Evolutionary conservation across 192 early-diverging fungal species (phyloP).

Genomic region (Podila verticillata): DNA sequence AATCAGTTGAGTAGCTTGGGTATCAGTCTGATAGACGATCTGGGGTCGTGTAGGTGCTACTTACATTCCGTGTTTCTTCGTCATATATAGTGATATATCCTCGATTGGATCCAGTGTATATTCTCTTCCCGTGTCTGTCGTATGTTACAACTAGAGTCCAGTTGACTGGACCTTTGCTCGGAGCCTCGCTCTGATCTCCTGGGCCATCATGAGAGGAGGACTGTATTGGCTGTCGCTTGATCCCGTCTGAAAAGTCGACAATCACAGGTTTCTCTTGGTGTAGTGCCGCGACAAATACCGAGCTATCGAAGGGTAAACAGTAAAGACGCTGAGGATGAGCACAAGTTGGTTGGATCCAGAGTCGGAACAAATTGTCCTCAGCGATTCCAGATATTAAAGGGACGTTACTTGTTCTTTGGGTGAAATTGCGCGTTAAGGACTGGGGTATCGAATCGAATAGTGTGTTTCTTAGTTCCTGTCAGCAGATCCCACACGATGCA

Average conservation of each 20-base stretch:
- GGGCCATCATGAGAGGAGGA: background rate
- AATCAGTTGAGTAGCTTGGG: background rate
- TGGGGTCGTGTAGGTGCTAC: background rate
- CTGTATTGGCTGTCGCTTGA: conserved; percentile 33
- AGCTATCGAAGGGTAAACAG: conserved; percentile 55
- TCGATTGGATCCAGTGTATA: conserved; percentile 76
- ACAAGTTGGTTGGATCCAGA: background rate
- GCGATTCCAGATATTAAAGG: background rate
- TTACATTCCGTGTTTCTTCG: conserved; percentile 60
- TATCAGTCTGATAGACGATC: background rate
- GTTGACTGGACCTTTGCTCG: conserved; percentile 15
- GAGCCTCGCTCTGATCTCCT: conserved; percentile 26
- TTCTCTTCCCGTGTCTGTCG: conserved; percentile 56
- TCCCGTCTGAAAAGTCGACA: conserved; percentile 54
- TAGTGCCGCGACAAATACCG: conserved; percentile 60
- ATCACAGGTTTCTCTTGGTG: conserved; percentile 57
- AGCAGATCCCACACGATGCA: conserved; percentile 92
- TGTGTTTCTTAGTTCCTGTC: conserved; percentile 59
- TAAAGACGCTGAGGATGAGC: conserved; percentile 45
- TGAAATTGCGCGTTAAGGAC: conserved; percentile 80
- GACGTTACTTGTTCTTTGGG: conserved; percentile 75
- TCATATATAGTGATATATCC: conserved; percentile 73
- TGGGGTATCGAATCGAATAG: conserved; percentile 74
- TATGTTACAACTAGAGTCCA: conserved; percentile 44
- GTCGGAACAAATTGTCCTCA: background rate